Evolutionary conservation across 192 early-diverging fungal genomes (phyloP).

Genomic region (Entomortierella chlamydospora): DNA sequence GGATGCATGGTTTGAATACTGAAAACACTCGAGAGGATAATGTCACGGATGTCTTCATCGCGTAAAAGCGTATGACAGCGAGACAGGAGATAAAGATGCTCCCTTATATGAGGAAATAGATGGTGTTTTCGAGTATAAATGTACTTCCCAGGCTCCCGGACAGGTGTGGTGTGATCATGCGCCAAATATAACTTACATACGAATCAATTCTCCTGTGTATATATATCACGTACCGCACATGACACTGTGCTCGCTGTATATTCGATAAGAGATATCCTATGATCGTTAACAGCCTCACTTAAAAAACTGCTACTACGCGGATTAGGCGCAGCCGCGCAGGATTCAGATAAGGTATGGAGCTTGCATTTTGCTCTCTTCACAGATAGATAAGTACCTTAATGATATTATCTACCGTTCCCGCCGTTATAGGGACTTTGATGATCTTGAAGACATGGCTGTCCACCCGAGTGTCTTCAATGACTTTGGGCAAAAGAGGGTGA

Average conservation of each 20-base stretch:
- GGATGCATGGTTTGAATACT: background rate
- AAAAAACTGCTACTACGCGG: conserved; percentile 1
- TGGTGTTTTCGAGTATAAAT: background rate
- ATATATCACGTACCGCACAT: conserved; percentile 7
- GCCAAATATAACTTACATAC: conserved; percentile 7
- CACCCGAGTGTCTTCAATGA: too few relatives aligned
- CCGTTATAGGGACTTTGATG: conserved; percentile 5
- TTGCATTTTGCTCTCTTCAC: conserved; percentile 2
- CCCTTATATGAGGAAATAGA: conserved; percentile 18
- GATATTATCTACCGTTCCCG: conserved; percentile 3
- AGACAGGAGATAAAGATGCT: conserved; percentile 18
- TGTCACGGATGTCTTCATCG: conserved; percentile 27
- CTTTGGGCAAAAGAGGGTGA: too few relatives aligned
- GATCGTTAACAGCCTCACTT: conserved; percentile 5
- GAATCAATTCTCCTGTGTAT: conserved; percentile 3
- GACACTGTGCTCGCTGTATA: background rate
- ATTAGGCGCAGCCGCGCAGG: conserved; percentile 2
- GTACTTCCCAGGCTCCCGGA: background rate
- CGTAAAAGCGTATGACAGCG: conserved; percentile 33
- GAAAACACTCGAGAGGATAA: conserved; percentile 9
- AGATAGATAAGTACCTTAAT: conserved; percentile 14
- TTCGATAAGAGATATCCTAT: background rate
- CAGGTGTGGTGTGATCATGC: background rate
- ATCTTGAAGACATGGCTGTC: too few relatives aligned
- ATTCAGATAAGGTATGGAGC: background rate